Percentiles rank a stretch among this genome's conserved stretches.
Evolutionary conservation across 1,284 basidiomycete genomes (phyloP).

Genomic region (Heterobasidion annosum): DNA sequence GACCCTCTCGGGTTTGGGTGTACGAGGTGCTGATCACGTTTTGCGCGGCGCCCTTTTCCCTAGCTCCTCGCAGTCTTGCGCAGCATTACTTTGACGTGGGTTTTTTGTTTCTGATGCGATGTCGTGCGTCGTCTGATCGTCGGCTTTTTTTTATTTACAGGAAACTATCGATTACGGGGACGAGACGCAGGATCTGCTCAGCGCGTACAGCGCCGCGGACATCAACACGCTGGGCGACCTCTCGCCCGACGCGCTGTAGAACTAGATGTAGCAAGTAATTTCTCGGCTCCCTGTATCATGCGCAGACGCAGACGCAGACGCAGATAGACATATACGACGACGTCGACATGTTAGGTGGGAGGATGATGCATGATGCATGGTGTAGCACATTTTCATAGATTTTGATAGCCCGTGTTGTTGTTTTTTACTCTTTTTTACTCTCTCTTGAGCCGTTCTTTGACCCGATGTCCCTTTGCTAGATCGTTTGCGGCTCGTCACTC

Average conservation of each 20-base stretch:
- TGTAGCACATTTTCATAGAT: too few species aligned
- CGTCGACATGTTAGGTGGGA: too few species aligned
- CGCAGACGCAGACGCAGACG: too few species aligned
- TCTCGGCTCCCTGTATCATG: too few species aligned
- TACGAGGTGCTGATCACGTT: neutral
- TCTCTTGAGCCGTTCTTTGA: too few species aligned
- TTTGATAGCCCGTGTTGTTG: too few species aligned
- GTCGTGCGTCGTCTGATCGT: slow-evolving; percentile 15
- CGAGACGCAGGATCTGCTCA: slow-evolving; percentile 51
- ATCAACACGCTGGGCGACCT: slow-evolving; percentile 63
- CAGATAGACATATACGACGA: too few species aligned
- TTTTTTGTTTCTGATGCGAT: neutral
- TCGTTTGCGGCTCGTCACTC: too few species aligned
- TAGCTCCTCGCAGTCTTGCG: slow-evolving; percentile 82
- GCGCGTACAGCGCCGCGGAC: slow-evolving; percentile 51
- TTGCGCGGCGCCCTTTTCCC: neutral
- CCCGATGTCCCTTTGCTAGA: too few species aligned
- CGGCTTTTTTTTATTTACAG: slow-evolving; percentile 23
- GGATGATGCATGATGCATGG: too few species aligned
- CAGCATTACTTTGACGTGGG: slow-evolving; percentile 89
- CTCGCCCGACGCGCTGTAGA: slow-evolving; percentile 67
- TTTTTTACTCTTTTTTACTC: too few species aligned
- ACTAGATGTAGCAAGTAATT: too few species aligned
- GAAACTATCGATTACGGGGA: slow-evolving; percentile 69
- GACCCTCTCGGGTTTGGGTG: slow-evolving; percentile 9